Evolutionary conservation across 495 filamentous ascomycete species (phyloP).

Genomic region (Aspergillus taichungensis): DNA sequence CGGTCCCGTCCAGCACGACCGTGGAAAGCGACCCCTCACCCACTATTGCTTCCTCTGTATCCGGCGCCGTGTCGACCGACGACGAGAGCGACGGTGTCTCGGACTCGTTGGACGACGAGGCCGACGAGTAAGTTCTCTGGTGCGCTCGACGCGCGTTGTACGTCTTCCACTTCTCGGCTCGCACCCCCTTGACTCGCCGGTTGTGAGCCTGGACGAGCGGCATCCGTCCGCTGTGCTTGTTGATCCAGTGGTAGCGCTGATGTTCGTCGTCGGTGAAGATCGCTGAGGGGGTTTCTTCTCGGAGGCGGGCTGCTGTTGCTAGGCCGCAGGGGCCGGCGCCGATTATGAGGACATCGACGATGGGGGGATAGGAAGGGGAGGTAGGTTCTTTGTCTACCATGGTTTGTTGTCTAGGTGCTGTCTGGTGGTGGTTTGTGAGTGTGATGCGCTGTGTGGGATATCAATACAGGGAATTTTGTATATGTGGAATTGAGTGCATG

Average conservation of each 20-base stretch:
- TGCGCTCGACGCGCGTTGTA: constrained; percentile 10
- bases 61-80: constrained; percentile 17
- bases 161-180: constrained; percentile 23
- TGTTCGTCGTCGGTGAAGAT: constrained; percentile 61
- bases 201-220: constrained; percentile 27
- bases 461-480: not conserved
- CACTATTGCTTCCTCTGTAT: not conserved
- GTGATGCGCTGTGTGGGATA: not conserved
- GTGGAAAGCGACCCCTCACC: constrained; percentile 11
- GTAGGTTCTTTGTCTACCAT: not conserved
- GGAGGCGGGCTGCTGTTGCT: constrained; percentile 49
- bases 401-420: not conserved
- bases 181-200: constrained; percentile 21
- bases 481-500: not conserved
- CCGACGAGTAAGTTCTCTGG: constrained; percentile 17
- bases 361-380: constrained; percentile 12
- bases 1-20: constrained; percentile 45
- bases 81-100: constrained; percentile 21
- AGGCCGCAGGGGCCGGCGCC: constrained; percentile 57
- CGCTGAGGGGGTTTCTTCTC: constrained; percentile 52
- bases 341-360: constrained; percentile 52
- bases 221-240: constrained; percentile 41
- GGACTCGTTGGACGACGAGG: constrained; percentile 16
- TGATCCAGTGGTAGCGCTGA: constrained; percentile 56
- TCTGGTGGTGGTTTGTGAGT: not conserved